phyloP scores from a whole-genome alignment of 768 basidiomycete genomes.

The Tylopilus cervinicoccineus region DNA sequence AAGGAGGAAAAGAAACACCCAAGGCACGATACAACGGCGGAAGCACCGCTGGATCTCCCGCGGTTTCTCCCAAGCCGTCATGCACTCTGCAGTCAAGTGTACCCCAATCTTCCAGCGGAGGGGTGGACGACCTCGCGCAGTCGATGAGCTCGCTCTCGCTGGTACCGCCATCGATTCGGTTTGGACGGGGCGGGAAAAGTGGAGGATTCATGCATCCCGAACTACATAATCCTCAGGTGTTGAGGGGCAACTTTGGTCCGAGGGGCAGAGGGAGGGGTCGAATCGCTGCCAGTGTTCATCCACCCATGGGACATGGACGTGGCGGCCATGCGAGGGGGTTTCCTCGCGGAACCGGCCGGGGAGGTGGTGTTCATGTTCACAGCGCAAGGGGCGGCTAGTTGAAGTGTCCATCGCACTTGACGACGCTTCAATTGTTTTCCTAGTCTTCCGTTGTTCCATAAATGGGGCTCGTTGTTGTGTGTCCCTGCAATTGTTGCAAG shows the following conservation, averaged over 20 bases:
- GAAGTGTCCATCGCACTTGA: too few species aligned
- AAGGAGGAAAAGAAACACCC: slow-evolving; percentile 26
- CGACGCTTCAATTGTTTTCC: too few species aligned
- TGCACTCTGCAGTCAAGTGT: slow-evolving; percentile 20
- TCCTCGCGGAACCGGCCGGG: slow-evolving; percentile 14
- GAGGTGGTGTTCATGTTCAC: slow-evolving; percentile 4
- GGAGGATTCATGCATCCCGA: slow-evolving; percentile 45
- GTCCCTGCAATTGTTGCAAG: slow-evolving; percentile 21
- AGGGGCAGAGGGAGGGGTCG: slow-evolving; percentile 31
- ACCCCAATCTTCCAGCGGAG: slow-evolving; percentile 11
- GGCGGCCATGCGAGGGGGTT: slow-evolving; percentile 9
- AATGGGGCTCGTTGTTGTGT: slow-evolving; percentile 26
- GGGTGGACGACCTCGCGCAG: slow-evolving; percentile 46
- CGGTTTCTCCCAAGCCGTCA: slow-evolving; percentile 14
- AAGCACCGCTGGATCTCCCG: slow-evolving; percentile 17
- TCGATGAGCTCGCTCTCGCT: slow-evolving; percentile 50
- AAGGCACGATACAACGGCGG: slow-evolving; percentile 20
- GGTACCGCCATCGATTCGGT: slow-evolving; percentile 65
- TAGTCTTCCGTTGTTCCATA: background rate
- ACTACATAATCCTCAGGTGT: slow-evolving; percentile 30
- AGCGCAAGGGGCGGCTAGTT: slow-evolving; percentile 3
- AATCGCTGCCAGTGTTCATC: slow-evolving; percentile 21
- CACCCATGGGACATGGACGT: slow-evolving; percentile 11
- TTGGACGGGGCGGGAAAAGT: slow-evolving; percentile 64
- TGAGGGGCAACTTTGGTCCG: slow-evolving; percentile 24